These are phyloP conservation scores for Apiospora hydei DNA, from an alignment of 2,329 filamentous ascomycete species.

Conservation along the genomic window DNA sequence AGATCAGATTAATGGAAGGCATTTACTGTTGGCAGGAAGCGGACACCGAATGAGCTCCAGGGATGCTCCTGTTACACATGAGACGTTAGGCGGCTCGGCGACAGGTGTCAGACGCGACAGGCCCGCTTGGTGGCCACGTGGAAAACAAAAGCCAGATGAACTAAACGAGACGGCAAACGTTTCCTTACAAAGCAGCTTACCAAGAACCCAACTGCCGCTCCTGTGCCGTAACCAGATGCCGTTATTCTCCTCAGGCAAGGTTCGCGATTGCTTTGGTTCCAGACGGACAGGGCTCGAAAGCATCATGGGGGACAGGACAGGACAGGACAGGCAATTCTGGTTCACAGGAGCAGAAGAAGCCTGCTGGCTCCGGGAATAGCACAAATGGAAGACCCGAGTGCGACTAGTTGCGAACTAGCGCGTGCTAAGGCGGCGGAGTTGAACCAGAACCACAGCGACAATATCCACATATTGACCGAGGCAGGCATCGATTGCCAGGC, in stretches of 20 bases:
- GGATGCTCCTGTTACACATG: background rate
- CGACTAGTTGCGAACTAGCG: background rate
- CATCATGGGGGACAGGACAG: too few species aligned
- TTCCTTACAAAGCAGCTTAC: background rate
- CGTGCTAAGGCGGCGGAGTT: background rate
- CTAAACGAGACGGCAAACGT: background rate
- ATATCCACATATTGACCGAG: constrained; percentile 14
- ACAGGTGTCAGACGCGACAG: background rate
- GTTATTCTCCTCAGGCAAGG: background rate
- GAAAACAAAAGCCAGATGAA: background rate
- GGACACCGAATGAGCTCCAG: background rate
- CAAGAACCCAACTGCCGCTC: background rate
- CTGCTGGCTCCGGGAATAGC: background rate
- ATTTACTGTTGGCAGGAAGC: background rate
- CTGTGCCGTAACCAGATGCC: background rate
- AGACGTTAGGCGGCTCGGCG: background rate
- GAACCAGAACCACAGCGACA: background rate
- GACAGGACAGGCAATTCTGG: background rate
- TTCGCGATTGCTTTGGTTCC: background rate
- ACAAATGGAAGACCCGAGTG: background rate
- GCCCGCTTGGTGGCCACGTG: background rate
- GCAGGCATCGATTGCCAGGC: background rate
- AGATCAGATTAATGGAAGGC: background rate
- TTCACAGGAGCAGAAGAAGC: background rate
- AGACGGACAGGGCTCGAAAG: background rate